Evolutionary conservation across 208 protist species (phyloP).

Genomic region (Entamoeba invadens): DNA sequence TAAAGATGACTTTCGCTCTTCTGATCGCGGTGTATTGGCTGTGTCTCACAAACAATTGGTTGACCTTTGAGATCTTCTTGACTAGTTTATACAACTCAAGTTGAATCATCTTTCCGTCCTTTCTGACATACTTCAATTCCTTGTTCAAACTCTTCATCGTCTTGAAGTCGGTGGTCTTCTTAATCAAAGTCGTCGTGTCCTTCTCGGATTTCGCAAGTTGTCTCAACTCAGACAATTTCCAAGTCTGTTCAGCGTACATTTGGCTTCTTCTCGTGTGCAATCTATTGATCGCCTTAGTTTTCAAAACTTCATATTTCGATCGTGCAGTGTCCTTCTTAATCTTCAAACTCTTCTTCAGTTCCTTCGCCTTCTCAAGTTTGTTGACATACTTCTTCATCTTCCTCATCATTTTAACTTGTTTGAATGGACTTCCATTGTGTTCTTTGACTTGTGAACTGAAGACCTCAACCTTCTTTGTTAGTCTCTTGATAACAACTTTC

Average conservation of each 20-base stretch:
- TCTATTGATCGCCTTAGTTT: neutral
- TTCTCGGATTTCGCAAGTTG: neutral
- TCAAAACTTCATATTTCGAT: neutral
- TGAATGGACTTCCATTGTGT: neutral
- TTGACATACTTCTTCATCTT: neutral
- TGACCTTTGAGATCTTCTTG: neutral
- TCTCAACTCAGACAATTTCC: neutral
- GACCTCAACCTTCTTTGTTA: neutral
- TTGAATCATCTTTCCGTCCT: neutral
- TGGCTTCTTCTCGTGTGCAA: neutral
- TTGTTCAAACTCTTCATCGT: neutral
- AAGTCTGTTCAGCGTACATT: neutral
- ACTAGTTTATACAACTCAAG: neutral
- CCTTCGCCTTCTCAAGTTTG: neutral
- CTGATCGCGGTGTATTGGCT: neutral
- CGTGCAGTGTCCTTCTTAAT: neutral
- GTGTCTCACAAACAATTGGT: neutral
- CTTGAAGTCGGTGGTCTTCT: neutral
- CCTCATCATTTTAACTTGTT: neutral
- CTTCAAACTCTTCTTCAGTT: neutral
- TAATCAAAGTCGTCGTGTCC: neutral
- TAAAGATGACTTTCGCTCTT: neutral
- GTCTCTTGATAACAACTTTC: neutral
- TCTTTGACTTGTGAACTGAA: neutral
- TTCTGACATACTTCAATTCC: neutral